Evolutionary conservation across 2,329 filamentous ascomycete genomes (phyloP).

Genomic region (Aspergillus sp.): DNA sequence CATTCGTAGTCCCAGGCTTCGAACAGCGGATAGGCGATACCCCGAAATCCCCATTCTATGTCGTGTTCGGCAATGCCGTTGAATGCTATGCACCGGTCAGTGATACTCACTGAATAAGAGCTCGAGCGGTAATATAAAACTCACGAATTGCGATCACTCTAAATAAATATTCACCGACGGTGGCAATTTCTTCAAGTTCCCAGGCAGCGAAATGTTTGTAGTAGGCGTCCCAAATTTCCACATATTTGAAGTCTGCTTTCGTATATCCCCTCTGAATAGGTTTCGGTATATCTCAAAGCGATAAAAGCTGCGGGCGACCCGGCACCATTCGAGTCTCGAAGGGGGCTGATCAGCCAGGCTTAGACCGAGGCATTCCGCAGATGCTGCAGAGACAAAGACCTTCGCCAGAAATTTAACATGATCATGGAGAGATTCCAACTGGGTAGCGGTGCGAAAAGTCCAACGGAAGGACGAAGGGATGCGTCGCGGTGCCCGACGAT

Average conservation of each 20-base stretch:
- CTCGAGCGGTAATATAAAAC: background rate
- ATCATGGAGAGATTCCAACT: too few species aligned
- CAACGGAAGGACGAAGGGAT: background rate
- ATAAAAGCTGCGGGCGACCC: conserved; percentile 7
- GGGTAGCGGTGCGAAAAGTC: background rate
- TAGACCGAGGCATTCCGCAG: background rate
- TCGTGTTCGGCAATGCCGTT: too few species aligned
- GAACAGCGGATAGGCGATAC: background rate
- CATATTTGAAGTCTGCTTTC: background rate
- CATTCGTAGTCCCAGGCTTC: too few species aligned
- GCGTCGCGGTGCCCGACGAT: background rate
- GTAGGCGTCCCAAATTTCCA: background rate
- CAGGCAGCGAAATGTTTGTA: conserved; percentile 5
- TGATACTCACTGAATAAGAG: too few species aligned
- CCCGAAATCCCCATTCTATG: too few species aligned
- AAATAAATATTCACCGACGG: conserved; percentile 7
- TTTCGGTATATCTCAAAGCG: conserved; percentile 7
- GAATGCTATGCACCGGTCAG: too few species aligned
- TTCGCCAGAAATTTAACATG: background rate
- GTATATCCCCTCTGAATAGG: conserved; percentile 2
- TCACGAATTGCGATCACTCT: conserved; percentile 2
- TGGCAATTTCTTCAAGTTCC: conserved; percentile 8
- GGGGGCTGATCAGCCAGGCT: too few species aligned
- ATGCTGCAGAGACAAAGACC: background rate
- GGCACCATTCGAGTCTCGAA: conserved; percentile 1